Evolutionary conservation across 2,329 filamentous ascomycete species (phyloP).

Genomic region (Fusarium austroafricanum): DNA sequence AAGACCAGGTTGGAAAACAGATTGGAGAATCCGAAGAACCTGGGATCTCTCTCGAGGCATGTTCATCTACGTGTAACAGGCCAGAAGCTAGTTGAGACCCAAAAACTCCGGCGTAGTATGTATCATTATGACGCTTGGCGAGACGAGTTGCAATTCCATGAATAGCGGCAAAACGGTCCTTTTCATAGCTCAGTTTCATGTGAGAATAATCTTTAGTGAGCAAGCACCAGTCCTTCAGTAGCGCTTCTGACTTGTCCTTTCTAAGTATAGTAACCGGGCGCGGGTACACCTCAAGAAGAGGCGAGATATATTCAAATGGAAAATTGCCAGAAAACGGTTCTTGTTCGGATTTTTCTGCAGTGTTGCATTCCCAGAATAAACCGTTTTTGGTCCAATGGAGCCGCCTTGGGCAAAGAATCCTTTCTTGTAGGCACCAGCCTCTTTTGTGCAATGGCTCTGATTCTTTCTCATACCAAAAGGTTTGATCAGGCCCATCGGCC

Average conservation of each 20-base stretch:
- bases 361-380: slow-evolving; percentile 1
- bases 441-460: neutral
- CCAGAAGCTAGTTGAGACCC: neutral
- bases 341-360: neutral
- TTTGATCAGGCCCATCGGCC: neutral
- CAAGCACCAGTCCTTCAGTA: neutral
- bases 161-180: neutral
- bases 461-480: neutral
- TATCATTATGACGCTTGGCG: neutral
- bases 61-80: too few species aligned
- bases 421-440: slow-evolving; percentile 12
- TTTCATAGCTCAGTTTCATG: neutral
- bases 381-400: slow-evolving; percentile 1
- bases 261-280: neutral
- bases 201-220: neutral
- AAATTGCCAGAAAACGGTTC: neutral
- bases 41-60: too few species aligned
- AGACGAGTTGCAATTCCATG: neutral
- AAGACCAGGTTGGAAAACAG: too few species aligned
- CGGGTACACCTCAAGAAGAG: neutral
- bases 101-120: neutral
- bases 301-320: neutral
- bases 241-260: neutral
- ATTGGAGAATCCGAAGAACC: too few species aligned
- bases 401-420: neutral